Percentiles rank a stretch among this genome's conserved stretches.
Evolutionary conservation across 106 monocot species (phyloP).

Genomic region (Amphibolis antarctica): DNA sequence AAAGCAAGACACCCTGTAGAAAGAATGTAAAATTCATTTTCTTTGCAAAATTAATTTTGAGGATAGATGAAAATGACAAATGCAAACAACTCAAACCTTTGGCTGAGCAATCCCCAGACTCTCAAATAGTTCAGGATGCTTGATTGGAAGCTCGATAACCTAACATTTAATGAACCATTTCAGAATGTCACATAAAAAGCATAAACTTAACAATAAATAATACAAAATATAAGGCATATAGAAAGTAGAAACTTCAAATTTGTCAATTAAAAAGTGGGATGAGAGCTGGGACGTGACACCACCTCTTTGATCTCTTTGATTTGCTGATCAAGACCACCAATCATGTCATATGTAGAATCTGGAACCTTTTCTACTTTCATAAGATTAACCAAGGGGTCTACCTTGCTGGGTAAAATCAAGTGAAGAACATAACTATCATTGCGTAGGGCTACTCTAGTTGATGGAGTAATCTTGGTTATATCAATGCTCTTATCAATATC

Average conservation of each 20-base stretch:
- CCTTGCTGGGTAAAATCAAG: slow-evolving; percentile 81
- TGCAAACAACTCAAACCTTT: slow-evolving; percentile 32
- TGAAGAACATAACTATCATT: slow-evolving; percentile 95
- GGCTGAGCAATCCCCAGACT: slow-evolving; percentile 95
- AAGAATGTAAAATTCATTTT: background rate
- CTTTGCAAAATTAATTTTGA: background rate
- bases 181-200: background rate
- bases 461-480: slow-evolving; percentile 90
- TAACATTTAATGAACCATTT: slow-evolving; percentile 13
- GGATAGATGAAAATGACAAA: background rate
- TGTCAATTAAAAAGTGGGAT: background rate
- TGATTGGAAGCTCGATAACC: slow-evolving; percentile 97
- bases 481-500: slow-evolving; percentile 87
- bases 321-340: slow-evolving; percentile 93
- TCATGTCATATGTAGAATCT: slow-evolving; percentile 96
- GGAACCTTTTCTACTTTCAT: slow-evolving; percentile 99
- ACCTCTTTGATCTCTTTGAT: slow-evolving; percentile 99
- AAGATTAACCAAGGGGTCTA: slow-evolving; percentile 85
- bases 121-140: slow-evolving; percentile 89
- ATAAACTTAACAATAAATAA: background rate
- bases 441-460: slow-evolving; percentile 90
- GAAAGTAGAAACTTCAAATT: background rate
- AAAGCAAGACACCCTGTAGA: slow-evolving; percentile 24
- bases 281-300: background rate
- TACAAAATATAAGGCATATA: background rate